phyloP scores from a whole-genome alignment of 1,284 basidiomycete genomes.

The Moesziomyces sp. region DNA sequence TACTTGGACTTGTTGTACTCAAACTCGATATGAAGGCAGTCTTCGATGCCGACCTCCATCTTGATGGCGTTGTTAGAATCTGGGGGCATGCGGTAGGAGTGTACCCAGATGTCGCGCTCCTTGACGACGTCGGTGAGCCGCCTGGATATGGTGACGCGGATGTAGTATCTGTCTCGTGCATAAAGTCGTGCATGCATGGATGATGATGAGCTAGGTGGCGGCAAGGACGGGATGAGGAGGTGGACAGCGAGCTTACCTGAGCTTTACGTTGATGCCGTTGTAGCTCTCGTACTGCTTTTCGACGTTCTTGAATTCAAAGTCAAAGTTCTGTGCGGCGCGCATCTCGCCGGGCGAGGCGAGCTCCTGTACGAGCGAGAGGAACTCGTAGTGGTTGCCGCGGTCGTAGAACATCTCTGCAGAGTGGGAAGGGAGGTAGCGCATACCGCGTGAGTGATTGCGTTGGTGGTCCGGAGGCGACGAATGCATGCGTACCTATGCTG shows the following conservation, averaged over 20 bases:
- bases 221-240: too few species aligned
- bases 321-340: slow-evolving; percentile 91
- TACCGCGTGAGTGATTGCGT: too few species aligned
- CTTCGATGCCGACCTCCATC: slow-evolving; percentile 99
- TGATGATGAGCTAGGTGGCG: neutral
- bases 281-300: slow-evolving; percentile 99
- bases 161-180: slow-evolving; percentile 75
- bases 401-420: slow-evolving; percentile 89
- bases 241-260: slow-evolving; percentile 68
- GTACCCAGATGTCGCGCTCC: slow-evolving; percentile 96
- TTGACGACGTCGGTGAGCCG: slow-evolving; percentile 91
- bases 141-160: slow-evolving; percentile 89
- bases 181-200: neutral
- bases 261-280: slow-evolving; percentile 96
- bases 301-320: slow-evolving; percentile 98
- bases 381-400: slow-evolving; percentile 97
- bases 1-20: slow-evolving; percentile 98
- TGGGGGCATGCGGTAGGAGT: slow-evolving; percentile 97
- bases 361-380: slow-evolving; percentile 93
- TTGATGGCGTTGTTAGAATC: slow-evolving; percentile 98
- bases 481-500: slow-evolving; percentile 80
- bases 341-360: slow-evolving; percentile 93
- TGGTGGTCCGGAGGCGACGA: neutral
- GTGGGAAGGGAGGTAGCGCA: too few species aligned
- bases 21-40: slow-evolving; percentile 98